Conservation (phyloP, 2,329 filamentous ascomycete species). For the Colletotrichum echinochloae region DNA sequence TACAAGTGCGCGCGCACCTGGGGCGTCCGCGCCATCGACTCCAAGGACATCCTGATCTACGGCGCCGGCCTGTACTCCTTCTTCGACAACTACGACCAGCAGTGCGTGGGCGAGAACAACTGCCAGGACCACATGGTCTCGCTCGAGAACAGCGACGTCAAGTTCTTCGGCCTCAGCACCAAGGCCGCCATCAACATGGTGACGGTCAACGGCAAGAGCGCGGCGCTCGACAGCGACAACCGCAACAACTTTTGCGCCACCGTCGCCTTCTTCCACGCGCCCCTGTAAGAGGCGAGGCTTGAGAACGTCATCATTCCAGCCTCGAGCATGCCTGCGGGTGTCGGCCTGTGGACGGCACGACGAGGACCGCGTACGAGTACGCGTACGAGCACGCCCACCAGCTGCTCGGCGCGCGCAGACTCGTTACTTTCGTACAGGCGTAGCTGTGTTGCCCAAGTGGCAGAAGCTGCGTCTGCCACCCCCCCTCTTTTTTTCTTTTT, state of each 20-base stretch:
- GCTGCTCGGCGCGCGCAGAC: not conserved
- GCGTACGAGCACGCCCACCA: not conserved
- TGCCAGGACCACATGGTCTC: slow-evolving; percentile 85
- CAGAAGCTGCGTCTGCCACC: not conserved
- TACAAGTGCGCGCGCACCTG: slow-evolving; percentile 76
- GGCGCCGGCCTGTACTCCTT: slow-evolving; percentile 84
- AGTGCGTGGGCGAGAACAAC: slow-evolving; percentile 73
- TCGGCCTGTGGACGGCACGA: not conserved
- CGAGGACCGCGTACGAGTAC: not conserved
- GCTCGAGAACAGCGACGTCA: slow-evolving; percentile 72
- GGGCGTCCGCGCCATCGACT: slow-evolving; percentile 79
- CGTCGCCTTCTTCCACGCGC: slow-evolving; percentile 61
- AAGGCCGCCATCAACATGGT: slow-evolving; percentile 83
- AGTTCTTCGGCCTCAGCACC: slow-evolving; percentile 78
- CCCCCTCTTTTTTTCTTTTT: too few species aligned
- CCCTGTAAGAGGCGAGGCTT: slow-evolving; percentile 21
- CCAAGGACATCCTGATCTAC: slow-evolving; percentile 75
- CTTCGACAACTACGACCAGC: slow-evolving; percentile 84
- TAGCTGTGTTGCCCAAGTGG: not conserved
- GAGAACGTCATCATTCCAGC: not conserved
- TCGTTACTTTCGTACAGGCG: not conserved
- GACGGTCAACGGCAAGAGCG: slow-evolving; percentile 67
- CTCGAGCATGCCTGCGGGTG: not conserved
- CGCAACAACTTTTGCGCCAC: slow-evolving; percentile 74
- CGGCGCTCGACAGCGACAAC: slow-evolving; percentile 70